These are phyloP conservation scores for Diaporthe helianthi DNA, from an alignment of 2,329 filamentous ascomycete genomes.

Conservation along the genomic window DNA sequence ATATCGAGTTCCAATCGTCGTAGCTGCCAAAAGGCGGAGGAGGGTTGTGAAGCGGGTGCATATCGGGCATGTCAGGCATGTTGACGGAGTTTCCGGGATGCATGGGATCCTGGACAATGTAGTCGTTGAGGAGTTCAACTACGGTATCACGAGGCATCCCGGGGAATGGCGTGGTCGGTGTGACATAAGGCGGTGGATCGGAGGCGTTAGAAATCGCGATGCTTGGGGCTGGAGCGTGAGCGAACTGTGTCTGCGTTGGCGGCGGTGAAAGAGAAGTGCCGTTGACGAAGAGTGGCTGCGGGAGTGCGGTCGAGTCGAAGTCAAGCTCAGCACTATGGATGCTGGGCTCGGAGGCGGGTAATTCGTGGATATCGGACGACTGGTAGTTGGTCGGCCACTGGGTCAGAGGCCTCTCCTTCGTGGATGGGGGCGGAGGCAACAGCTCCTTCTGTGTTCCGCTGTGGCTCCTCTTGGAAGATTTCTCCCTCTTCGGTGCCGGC, in stretches of 20 bases:
- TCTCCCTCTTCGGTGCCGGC: slow-evolving; percentile 32
- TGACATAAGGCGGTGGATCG: slow-evolving; percentile 26
- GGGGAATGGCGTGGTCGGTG: slow-evolving; percentile 28
- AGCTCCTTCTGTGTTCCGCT: slow-evolving; percentile 29
- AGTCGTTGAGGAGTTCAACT: slow-evolving; percentile 31
- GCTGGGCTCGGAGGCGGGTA: slow-evolving; percentile 19
- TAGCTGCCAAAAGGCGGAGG: slow-evolving; percentile 31
- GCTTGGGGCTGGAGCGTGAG: slow-evolving; percentile 18
- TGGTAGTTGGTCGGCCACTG: slow-evolving; percentile 30
- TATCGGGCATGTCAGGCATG: slow-evolving; percentile 7
- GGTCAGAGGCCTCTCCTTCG: slow-evolving; percentile 30
- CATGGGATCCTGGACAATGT: slow-evolving; percentile 31
- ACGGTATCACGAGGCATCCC: slow-evolving; percentile 30
- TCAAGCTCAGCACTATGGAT: slow-evolving; percentile 26
- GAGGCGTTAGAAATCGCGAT: slow-evolving; percentile 32
- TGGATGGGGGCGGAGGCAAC: slow-evolving; percentile 4
- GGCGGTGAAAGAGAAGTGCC: slow-evolving; percentile 29
- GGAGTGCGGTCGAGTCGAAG: slow-evolving; percentile 32
- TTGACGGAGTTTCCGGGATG: slow-evolving; percentile 18
- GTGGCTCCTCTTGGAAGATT: slow-evolving; percentile 29
- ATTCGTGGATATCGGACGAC: slow-evolving; percentile 21
- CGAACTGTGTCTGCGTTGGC: slow-evolving; percentile 14
- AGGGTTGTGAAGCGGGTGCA: slow-evolving; percentile 15
- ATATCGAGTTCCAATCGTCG: slow-evolving; percentile 33
- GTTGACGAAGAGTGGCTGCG: slow-evolving; percentile 30